phyloP scores from a whole-genome alignment of 2,329 filamentous ascomycete genomes.

The Ambrosiella xylebori region DNA sequence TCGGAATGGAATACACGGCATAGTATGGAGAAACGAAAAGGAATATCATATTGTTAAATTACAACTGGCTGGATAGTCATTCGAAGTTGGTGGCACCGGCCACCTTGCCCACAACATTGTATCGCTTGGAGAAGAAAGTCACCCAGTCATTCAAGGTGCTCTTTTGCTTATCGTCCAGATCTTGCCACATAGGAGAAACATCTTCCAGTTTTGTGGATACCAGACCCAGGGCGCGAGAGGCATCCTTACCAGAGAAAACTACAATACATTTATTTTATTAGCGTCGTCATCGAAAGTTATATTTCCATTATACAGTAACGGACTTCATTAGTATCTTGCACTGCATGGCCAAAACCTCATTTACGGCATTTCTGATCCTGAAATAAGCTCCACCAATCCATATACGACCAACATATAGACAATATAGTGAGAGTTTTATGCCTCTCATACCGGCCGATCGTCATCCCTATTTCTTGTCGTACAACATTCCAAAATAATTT shows the following conservation, averaged over 20 bases:
- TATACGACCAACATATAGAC: too few species aligned
- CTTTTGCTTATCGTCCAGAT: slow-evolving; percentile 72
- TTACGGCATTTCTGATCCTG: too few species aligned
- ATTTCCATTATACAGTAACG: not conserved
- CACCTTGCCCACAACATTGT: slow-evolving; percentile 68
- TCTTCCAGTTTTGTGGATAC: slow-evolving; percentile 78
- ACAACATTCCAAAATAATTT: not conserved
- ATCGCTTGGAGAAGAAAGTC: slow-evolving; percentile 91
- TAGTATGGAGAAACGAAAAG: not conserved
- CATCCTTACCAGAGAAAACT: slow-evolving; percentile 95
- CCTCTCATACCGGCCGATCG: not conserved
- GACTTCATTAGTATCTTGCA: too few species aligned
- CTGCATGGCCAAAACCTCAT: too few species aligned
- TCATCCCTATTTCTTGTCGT: not conserved
- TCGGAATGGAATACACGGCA: not conserved
- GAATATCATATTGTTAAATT: not conserved
- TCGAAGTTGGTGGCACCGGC: slow-evolving; percentile 41
- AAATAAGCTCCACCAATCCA: too few species aligned
- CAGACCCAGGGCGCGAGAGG: slow-evolving; percentile 75
- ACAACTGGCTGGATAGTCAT: not conserved
- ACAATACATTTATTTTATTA: not conserved
- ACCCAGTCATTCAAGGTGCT: slow-evolving; percentile 77
- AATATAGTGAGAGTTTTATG: not conserved
- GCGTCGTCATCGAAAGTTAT: not conserved
- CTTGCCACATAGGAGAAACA: slow-evolving; percentile 64